Conservation (phyloP, 2,329 filamentous ascomycete genomes). For the Trichoderma koningiopsis region DNA sequence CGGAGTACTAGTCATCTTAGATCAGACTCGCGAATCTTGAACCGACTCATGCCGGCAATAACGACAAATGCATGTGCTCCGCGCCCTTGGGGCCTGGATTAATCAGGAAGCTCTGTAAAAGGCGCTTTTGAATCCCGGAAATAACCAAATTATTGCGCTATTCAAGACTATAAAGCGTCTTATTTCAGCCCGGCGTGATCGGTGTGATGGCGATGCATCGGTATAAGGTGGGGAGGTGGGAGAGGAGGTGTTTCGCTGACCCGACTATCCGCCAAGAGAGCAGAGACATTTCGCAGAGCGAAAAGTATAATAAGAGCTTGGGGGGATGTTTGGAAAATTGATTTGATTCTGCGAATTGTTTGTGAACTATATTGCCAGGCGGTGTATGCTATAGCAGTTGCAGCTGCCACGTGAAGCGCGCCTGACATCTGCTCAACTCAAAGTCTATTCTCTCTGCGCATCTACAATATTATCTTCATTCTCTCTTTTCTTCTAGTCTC, state of each 20-base stretch:
- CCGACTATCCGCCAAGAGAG: constrained; percentile 6
- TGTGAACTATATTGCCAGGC: neutral
- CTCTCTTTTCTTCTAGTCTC: neutral
- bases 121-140: neutral
- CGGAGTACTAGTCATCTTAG: neutral
- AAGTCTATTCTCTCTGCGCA: neutral
- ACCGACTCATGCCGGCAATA: neutral
- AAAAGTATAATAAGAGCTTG: neutral
- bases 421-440: neutral
- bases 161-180: neutral
- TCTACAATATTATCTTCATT: neutral
- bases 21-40: neutral
- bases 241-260: neutral
- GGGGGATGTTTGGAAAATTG: neutral
- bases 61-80: neutral
- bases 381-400: neutral
- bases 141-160: neutral
- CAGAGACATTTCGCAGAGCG: neutral
- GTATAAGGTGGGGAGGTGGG: neutral
- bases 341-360: neutral
- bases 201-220: constrained; percentile 1
- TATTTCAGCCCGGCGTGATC: constrained; percentile 3
- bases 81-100: neutral
- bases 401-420: neutral
- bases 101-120: neutral